Evolutionary conservation across 1,139 yeast species (phyloP).

Genomic region (Trichomonascaceae sp.): DNA sequence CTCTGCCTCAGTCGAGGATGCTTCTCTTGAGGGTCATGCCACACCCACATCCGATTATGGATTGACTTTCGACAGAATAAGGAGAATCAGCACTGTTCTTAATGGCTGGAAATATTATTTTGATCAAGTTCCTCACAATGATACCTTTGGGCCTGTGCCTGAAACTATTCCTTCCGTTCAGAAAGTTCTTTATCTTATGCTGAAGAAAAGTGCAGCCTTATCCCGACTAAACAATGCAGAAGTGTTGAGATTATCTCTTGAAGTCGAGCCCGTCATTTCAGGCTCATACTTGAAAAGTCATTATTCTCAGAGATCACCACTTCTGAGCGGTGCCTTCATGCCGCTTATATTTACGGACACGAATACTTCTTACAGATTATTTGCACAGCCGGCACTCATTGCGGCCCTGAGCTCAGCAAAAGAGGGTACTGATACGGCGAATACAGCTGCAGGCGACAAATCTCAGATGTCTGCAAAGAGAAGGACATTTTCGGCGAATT

Average conservation of each 20-base stretch:
- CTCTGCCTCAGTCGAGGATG: not conserved
- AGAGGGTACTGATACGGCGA: not conserved
- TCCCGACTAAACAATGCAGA: conserved; percentile 20
- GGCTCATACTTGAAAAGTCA: conserved; percentile 41
- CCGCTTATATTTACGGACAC: conserved; percentile 57
- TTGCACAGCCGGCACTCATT: conserved; percentile 45
- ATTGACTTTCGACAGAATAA: conserved; percentile 61
- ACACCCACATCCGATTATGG: conserved; percentile 35
- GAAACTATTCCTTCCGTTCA: conserved; percentile 30
- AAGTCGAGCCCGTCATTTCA: conserved; percentile 40
- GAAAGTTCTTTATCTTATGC: conserved; percentile 33
- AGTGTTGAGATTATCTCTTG: conserved; percentile 38
- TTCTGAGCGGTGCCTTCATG: conserved; percentile 51
- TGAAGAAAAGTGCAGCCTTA: conserved; percentile 28
- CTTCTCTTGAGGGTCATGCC: not conserved
- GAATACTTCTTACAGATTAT: conserved; percentile 48
- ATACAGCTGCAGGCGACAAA: not conserved
- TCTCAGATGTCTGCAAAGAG: not conserved
- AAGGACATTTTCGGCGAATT: not conserved
- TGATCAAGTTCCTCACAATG: conserved; percentile 37
- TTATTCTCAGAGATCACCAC: conserved; percentile 41
- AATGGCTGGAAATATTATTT: conserved; percentile 75
- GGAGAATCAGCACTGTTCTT: conserved; percentile 66
- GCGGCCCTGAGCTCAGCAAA: conserved; percentile 17
- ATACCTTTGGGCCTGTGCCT: conserved; percentile 27